Conservation (phyloP, 495 filamentous ascomycete genomes). For the Letharia lupina region DNA sequence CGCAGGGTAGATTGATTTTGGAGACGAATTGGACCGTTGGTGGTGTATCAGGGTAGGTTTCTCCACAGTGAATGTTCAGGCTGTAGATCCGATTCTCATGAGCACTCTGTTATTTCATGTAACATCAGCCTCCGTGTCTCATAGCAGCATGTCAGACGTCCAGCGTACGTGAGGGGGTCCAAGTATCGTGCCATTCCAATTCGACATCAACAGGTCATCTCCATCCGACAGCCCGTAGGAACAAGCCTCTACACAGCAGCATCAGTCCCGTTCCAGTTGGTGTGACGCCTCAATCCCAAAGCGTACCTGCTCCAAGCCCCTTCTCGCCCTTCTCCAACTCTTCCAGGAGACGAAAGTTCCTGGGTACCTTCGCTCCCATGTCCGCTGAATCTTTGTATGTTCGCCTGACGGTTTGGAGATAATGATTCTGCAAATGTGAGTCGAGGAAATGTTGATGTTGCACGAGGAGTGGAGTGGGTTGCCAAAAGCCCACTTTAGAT, state of each 20-base stretch:
- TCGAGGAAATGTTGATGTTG: not conserved
- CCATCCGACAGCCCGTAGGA: slow-evolving; percentile 93
- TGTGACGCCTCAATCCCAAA: not conserved
- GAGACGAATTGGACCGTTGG: slow-evolving; percentile 85
- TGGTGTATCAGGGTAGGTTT: slow-evolving; percentile 79
- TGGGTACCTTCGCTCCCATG: slow-evolving; percentile 79
- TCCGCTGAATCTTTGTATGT: slow-evolving; percentile 18
- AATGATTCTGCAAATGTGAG: not conserved
- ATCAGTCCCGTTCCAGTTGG: slow-evolving; percentile 16
- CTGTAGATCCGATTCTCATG: slow-evolving; percentile 99
- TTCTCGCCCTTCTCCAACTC: slow-evolving; percentile 99
- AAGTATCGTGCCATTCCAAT: slow-evolving; percentile 97
- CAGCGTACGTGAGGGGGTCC: slow-evolving; percentile 84
- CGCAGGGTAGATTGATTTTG: slow-evolving; percentile 90
- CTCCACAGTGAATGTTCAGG: slow-evolving; percentile 91
- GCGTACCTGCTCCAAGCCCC: slow-evolving; percentile 82
- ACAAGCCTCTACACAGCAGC: slow-evolving; percentile 64
- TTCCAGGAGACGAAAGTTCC: slow-evolving; percentile 92
- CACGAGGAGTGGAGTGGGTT: not conserved
- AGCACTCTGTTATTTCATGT: slow-evolving; percentile 52
- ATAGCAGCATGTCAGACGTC: slow-evolving; percentile 4
- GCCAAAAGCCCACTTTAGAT: slow-evolving; percentile 8
- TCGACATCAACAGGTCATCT: slow-evolving; percentile 92
- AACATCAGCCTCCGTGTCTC: slow-evolving; percentile 19
- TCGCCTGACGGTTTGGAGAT: not conserved